These are phyloP conservation scores for Fraxinus latifolia DNA, from an alignment of 305 asterid species.

Conservation along the genomic window DNA sequence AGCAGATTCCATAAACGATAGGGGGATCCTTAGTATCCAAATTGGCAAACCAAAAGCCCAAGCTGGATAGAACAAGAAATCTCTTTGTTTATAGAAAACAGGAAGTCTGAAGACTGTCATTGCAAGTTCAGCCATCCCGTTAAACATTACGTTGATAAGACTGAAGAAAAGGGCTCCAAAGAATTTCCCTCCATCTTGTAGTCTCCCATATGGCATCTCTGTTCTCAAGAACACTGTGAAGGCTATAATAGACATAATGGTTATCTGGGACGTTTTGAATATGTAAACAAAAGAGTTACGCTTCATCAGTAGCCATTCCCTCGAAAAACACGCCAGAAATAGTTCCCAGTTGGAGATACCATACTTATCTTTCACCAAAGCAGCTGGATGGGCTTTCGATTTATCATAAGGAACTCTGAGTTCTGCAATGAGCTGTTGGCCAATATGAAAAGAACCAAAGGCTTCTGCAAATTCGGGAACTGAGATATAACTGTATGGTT, in stretches of 20 bases:
- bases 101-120: constrained; percentile 48
- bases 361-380: constrained; percentile 47
- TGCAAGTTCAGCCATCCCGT: constrained; percentile 53
- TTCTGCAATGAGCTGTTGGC: constrained; percentile 34
- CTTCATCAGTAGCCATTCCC: constrained; percentile 51
- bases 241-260: constrained; percentile 39
- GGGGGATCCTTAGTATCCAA: constrained; percentile 43
- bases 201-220: constrained; percentile 38
- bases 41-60: constrained; percentile 56
- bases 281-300: constrained; percentile 48
- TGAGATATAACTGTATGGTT: constrained; percentile 36
- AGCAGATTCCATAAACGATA: constrained; percentile 36
- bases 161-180: constrained; percentile 49
- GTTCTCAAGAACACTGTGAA: constrained; percentile 48
- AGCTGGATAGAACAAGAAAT: constrained; percentile 48
- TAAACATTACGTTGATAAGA: constrained; percentile 44
- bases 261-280: constrained; percentile 43
- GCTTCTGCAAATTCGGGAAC: constrained; percentile 38
- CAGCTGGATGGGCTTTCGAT: constrained; percentile 39
- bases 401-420: constrained; percentile 41
- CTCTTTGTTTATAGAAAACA: constrained; percentile 52
- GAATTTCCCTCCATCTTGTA: constrained; percentile 37
- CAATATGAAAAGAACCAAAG: constrained; percentile 41
- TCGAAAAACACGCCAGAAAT: constrained; percentile 41
- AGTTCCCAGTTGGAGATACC: constrained; percentile 43